Percentiles rank a stretch among this genome's conserved stretches.
These are phyloP conservation scores for Naematelia aurantialba DNA, from an alignment of 768 basidiomycete genomes.

Conservation along the genomic window DNA sequence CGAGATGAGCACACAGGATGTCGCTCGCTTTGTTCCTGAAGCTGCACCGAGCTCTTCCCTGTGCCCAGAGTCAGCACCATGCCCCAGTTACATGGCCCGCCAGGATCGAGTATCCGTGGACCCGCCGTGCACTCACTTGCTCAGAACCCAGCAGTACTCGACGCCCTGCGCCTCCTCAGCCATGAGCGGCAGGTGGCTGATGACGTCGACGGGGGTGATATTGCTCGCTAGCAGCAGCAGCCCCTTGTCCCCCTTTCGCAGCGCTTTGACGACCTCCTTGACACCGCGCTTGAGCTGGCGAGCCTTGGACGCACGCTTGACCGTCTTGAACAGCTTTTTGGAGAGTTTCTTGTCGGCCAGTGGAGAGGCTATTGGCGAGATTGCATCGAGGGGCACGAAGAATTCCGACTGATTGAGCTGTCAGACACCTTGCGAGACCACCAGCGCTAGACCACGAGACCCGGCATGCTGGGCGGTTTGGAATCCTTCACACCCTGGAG, in stretches of 20 bases:
- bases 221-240: constrained; percentile 90
- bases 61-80: neutral
- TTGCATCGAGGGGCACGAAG: constrained; percentile 67
- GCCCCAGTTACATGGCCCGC: neutral
- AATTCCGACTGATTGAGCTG: constrained; percentile 49
- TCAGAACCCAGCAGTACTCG: constrained; percentile 50
- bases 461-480: too few species aligned
- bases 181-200: constrained; percentile 90
- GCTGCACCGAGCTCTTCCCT: constrained; percentile 87
- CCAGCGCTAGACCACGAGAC: constrained; percentile 3
- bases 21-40: constrained; percentile 94
- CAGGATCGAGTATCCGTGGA: neutral
- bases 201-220: constrained; percentile 97
- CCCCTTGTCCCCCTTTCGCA: constrained; percentile 95
- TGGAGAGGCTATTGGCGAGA: constrained; percentile 91
- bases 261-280: constrained; percentile 96
- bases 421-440: constrained; percentile 26
- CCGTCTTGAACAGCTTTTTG: constrained; percentile 90
- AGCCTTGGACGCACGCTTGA: constrained; percentile 91
- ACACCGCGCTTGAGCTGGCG: constrained; percentile 96
- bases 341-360: constrained; percentile 87
- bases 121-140: constrained; percentile 51
- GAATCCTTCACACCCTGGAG: neutral
- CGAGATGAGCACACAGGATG: constrained; percentile 91
- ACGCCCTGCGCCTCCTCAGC: constrained; percentile 74